Percentiles rank a stretch among this genome's conserved stretches.
Conservation (phyloP, 31 red algal species). For the Odonthalia washingtoniensis region DNA sequence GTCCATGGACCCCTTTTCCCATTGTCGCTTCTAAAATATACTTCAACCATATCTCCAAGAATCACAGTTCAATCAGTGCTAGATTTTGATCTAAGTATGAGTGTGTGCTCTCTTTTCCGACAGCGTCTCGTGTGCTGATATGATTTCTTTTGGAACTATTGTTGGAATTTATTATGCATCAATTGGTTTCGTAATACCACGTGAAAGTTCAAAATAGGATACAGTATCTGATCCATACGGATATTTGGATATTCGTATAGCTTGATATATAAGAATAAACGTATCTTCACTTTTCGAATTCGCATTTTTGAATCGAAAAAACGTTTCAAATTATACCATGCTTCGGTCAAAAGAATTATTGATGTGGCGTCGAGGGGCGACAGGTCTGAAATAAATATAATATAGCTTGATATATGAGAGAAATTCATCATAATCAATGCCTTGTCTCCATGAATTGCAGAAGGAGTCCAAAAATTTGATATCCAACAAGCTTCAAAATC, state of each 20-base stretch:
- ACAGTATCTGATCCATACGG: background rate
- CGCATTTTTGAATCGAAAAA: background rate
- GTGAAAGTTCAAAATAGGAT: background rate
- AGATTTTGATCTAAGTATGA: background rate
- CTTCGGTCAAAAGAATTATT: background rate
- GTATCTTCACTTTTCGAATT: background rate
- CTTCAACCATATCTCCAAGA: background rate
- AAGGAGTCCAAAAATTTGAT: background rate
- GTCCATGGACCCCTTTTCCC: background rate
- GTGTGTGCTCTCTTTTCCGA: background rate
- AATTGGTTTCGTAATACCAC: background rate
- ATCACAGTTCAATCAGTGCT: background rate
- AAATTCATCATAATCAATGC: conserved; percentile 1
- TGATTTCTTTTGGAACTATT: background rate
- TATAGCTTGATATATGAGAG: background rate
- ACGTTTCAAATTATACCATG: background rate
- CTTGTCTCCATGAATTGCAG: background rate
- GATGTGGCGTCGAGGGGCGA: background rate
- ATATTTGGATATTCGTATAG: no score
- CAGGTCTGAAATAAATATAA: background rate
- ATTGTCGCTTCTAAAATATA: background rate
- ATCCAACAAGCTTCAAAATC: conserved; percentile 1
- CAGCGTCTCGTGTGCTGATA: background rate
- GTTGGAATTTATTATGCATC: background rate
- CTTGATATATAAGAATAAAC: background rate